A percentile compares a stretch with the other conserved stretches of the same genome.
These are phyloP conservation scores for Fusarium anguioides DNA, from an alignment of 2,329 filamentous ascomycete species.

Conservation along the genomic window DNA sequence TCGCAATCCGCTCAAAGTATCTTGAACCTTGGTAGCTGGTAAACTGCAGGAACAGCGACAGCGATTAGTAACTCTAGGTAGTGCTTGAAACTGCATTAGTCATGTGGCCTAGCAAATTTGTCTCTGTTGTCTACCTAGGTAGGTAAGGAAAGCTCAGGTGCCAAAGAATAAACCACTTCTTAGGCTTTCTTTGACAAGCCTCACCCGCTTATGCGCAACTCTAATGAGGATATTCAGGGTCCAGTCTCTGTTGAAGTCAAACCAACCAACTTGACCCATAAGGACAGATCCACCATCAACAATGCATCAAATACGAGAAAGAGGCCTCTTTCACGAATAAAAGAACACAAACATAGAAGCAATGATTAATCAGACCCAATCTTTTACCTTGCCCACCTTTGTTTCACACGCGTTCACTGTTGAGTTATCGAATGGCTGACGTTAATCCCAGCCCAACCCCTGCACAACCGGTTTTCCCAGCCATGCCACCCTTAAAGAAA, in stretches of 20 bases:
- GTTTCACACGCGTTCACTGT: conserved; percentile 32
- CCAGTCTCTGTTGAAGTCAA: background rate
- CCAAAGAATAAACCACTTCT: background rate
- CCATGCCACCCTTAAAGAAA: conserved; percentile 2
- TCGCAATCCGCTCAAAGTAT: too few species aligned
- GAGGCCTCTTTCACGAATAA: conserved; percentile 25
- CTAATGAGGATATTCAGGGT: conserved; percentile 29
- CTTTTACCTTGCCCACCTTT: background rate
- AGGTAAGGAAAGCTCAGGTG: too few species aligned
- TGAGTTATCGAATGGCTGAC: conserved; percentile 30
- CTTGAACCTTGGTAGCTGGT: too few species aligned
- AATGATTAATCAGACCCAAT: conserved; percentile 13
- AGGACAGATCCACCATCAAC: conserved; percentile 5
- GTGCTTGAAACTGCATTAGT: too few species aligned
- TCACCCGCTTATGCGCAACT: conserved; percentile 11
- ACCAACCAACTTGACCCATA: background rate
- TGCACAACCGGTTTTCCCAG: conserved; percentile 37
- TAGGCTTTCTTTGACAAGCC: background rate
- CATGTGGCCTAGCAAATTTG: too few species aligned
- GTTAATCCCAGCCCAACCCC: conserved; percentile 12
- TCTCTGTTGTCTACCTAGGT: too few species aligned
- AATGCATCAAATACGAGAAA: conserved; percentile 23
- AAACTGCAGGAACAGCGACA: too few species aligned
- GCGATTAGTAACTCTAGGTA: too few species aligned
- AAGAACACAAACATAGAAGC: conserved; percentile 26